Conservation (phyloP, 2,329 filamentous ascomycete genomes). For the Neobulgaria alba region DNA sequence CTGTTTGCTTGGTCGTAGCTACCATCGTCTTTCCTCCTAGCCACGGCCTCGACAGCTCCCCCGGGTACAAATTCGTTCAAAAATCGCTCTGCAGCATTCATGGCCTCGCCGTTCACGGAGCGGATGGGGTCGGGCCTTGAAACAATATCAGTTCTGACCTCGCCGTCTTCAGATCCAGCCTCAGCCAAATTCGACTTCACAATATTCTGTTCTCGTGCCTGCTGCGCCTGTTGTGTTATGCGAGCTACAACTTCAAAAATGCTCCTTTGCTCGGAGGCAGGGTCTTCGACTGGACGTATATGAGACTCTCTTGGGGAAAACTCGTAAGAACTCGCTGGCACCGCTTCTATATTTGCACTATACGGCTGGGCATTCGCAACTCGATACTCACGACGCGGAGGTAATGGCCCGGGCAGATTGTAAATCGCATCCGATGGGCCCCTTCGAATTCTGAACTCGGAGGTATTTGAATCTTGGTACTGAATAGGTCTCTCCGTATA, state of each 20-base stretch:
- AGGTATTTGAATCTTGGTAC: slow-evolving; percentile 15
- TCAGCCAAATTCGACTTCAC: slow-evolving; percentile 18
- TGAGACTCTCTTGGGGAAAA: background rate
- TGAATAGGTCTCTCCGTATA: slow-evolving; percentile 13
- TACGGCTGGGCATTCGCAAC: slow-evolving; percentile 13
- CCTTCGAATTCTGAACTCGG: slow-evolving; percentile 16
- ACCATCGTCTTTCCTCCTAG: slow-evolving; percentile 8
- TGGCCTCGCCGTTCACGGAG: slow-evolving; percentile 21
- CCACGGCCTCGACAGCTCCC: slow-evolving; percentile 8
- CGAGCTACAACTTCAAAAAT: slow-evolving; percentile 24
- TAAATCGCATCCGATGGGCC: slow-evolving; percentile 13
- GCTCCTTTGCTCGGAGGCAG: slow-evolving; percentile 16
- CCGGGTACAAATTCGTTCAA: slow-evolving; percentile 29
- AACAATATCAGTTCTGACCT: slow-evolving; percentile 23
- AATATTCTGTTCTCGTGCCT: slow-evolving; percentile 14
- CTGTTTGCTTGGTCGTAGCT: slow-evolving; percentile 6
- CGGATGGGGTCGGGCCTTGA: slow-evolving; percentile 6
- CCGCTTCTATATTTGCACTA: slow-evolving; percentile 10
- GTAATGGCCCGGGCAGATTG: slow-evolving; percentile 7
- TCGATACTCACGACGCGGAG: slow-evolving; percentile 8
- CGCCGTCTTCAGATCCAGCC: slow-evolving; percentile 32
- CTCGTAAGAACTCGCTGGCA: background rate
- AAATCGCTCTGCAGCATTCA: slow-evolving; percentile 32
- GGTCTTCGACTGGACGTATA: slow-evolving; percentile 12
- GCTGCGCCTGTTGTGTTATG: slow-evolving; percentile 24